phyloP scores from a whole-genome alignment of 805 yeast genomes.

The Saccharomyces jurei region DNA sequence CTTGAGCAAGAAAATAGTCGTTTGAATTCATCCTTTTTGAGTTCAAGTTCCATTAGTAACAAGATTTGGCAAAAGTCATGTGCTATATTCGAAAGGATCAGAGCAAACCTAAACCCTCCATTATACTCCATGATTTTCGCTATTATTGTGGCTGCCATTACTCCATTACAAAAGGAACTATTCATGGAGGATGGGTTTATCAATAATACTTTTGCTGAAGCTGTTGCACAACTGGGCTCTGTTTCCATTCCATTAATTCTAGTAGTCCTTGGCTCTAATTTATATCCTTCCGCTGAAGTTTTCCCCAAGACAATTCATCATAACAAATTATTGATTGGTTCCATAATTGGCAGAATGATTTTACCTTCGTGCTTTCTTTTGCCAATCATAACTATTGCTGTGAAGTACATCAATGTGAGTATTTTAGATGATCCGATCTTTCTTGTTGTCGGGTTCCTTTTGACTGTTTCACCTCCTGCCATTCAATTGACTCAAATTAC shows the following conservation, averaged over 20 bases:
- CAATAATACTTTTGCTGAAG: constrained; percentile 54
- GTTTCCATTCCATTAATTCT: constrained; percentile 73
- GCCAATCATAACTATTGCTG: constrained; percentile 58
- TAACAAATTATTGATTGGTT: constrained; percentile 55
- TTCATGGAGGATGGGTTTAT: constrained; percentile 54
- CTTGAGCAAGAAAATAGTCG: constrained; percentile 1
- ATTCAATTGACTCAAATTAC: constrained; percentile 77
- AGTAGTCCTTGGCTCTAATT: constrained; percentile 70
- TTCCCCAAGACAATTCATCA: constrained; percentile 61
- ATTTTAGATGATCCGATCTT: constrained; percentile 78
- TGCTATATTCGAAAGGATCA: constrained; percentile 20
- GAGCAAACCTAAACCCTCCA: constrained; percentile 69
- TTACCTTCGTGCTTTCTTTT: constrained; percentile 60
- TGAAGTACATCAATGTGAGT: constrained; percentile 55
- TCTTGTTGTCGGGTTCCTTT: constrained; percentile 63
- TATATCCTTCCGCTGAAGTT: constrained; percentile 58
- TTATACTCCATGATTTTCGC: constrained; percentile 67
- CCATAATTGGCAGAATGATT: constrained; percentile 70
- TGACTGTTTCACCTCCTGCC: constrained; percentile 77
- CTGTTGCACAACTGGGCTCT: constrained; percentile 59
- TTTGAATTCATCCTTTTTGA: constrained; percentile 5
- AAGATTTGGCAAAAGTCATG: constrained; percentile 10
- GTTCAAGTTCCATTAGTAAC: background rate
- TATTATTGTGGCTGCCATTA: constrained; percentile 60
- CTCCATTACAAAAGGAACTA: constrained; percentile 47